Evolutionary conservation across 805 yeast genomes (phyloP).

Genomic region (Priceomyces fermenticarens): DNA sequence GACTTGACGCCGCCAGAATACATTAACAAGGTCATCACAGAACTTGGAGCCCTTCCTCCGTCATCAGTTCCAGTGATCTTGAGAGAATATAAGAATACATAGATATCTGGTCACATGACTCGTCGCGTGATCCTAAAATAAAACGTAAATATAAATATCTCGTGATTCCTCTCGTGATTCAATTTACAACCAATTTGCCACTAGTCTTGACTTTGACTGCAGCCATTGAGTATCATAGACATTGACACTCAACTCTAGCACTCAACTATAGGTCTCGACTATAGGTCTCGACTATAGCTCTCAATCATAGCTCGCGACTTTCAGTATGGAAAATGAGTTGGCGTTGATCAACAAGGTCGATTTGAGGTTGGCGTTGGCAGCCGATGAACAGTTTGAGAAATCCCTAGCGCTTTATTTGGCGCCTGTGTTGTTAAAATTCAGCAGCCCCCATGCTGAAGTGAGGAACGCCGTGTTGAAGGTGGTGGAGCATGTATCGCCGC

Average conservation of each 20-base stretch:
- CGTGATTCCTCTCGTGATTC: no score
- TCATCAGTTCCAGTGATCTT: constrained; percentile 97
- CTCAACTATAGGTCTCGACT: no score
- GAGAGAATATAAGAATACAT: constrained; percentile 74
- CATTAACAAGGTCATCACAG: constrained; percentile 92
- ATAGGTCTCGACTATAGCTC: no score
- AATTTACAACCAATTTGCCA: no score
- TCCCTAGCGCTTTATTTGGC: constrained; percentile 62
- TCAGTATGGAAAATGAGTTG: constrained; percentile 37
- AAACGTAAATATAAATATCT: no score
- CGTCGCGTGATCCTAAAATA: no score
- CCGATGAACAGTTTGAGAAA: constrained; percentile 60
- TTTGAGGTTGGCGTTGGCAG: constrained; percentile 74
- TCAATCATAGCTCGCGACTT: no score
- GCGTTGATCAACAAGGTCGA: constrained; percentile 74
- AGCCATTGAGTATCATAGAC: no score
- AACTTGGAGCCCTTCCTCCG: constrained; percentile 94
- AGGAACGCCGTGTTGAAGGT: constrained; percentile 65
- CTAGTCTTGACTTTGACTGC: no score
- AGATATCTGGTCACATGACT: neutral
- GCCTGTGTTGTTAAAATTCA: constrained; percentile 75
- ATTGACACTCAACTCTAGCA: no score
- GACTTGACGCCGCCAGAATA: constrained; percentile 93
- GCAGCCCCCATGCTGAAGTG: constrained; percentile 66
- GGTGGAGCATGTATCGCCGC: constrained; percentile 62